Evolutionary conservation across 163 green algal species (phyloP).

Genomic region (Scenedesmus sp.): DNA sequence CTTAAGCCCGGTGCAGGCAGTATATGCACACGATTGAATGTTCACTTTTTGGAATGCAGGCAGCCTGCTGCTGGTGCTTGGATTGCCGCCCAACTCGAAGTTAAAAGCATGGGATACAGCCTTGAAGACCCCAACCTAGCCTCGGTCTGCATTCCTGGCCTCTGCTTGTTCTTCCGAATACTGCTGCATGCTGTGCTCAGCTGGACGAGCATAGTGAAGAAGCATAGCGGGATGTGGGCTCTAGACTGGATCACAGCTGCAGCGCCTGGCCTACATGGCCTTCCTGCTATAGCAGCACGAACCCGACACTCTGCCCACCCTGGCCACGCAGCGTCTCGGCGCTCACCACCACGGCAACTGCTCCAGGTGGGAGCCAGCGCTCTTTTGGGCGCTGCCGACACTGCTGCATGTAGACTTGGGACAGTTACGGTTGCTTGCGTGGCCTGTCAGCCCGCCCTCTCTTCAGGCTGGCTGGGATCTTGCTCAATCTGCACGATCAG

Average conservation of each 20-base stretch:
- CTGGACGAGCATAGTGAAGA: constrained; percentile 9
- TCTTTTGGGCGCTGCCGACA: not conserved
- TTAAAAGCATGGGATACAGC: not conserved
- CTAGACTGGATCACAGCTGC: constrained; percentile 5
- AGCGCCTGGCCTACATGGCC: not conserved
- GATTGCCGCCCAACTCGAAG: not conserved
- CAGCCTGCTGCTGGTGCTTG: not conserved
- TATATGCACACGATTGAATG: not conserved
- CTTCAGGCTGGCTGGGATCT: constrained; percentile 6
- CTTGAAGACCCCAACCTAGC: not conserved
- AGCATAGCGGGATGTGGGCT: constrained; percentile 1
- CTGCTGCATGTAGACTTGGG: not conserved
- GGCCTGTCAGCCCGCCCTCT: not conserved
- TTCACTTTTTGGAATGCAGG: not conserved
- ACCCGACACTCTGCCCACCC: not conserved
- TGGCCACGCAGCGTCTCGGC: not conserved
- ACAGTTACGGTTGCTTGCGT: not conserved
- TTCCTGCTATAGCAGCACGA: constrained; percentile 2
- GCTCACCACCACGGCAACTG: constrained; percentile 18
- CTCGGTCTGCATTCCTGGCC: not conserved
- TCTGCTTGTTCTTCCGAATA: not conserved
- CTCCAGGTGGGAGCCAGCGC: not conserved
- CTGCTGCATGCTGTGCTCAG: constrained; percentile 6
- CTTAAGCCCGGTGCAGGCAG: not conserved
- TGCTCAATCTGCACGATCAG: not conserved